Evolutionary conservation across 2,329 filamentous ascomycete genomes (phyloP).

Genomic region (Torrubiellomyces zombiae): DNA sequence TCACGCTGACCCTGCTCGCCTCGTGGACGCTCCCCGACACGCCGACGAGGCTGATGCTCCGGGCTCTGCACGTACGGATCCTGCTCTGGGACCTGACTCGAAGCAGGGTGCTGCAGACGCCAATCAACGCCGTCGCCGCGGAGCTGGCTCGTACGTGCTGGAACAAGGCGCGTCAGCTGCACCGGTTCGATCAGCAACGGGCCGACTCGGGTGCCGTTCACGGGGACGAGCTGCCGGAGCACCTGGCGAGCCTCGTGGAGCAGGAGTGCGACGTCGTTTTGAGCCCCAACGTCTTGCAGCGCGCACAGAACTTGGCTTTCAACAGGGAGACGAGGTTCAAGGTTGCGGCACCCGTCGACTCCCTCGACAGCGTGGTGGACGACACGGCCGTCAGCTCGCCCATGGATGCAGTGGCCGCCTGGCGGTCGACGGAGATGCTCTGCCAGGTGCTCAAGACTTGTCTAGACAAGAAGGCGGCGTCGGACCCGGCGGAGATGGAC

Average conservation of each 20-base stretch:
- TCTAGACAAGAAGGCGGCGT: conserved; percentile 32
- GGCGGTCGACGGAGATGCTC: conserved; percentile 66
- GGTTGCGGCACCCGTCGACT: conserved; percentile 44
- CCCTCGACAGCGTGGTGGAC: conserved; percentile 70
- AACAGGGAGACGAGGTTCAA: conserved; percentile 60
- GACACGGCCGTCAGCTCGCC: conserved; percentile 74
- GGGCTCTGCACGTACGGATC: conserved; percentile 80
- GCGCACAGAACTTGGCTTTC: conserved; percentile 80
- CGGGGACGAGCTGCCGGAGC: conserved; percentile 49
- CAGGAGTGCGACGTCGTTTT: conserved; percentile 72
- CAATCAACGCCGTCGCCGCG: conserved; percentile 53
- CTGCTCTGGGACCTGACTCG: conserved; percentile 65
- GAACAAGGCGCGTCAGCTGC: conserved; percentile 59
- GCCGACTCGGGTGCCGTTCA: conserved; percentile 26
- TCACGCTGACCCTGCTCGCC: conserved; percentile 73
- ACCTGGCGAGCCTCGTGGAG: conserved; percentile 60
- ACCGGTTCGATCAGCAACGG: conserved; percentile 27
- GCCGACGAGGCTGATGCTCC: conserved; percentile 72
- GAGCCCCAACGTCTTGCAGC: conserved; percentile 59
- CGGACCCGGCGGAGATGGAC: conserved; percentile 11
- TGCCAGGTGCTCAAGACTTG: conserved; percentile 51
- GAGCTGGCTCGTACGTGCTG: conserved; percentile 62
- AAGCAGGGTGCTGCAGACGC: conserved; percentile 43
- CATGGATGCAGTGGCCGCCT: conserved; percentile 78
- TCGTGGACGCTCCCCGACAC: conserved; percentile 76